Evolutionary conservation across 371 early-diverging fungal genomes (phyloP).

Genomic region (Funneliformis caledonium): DNA sequence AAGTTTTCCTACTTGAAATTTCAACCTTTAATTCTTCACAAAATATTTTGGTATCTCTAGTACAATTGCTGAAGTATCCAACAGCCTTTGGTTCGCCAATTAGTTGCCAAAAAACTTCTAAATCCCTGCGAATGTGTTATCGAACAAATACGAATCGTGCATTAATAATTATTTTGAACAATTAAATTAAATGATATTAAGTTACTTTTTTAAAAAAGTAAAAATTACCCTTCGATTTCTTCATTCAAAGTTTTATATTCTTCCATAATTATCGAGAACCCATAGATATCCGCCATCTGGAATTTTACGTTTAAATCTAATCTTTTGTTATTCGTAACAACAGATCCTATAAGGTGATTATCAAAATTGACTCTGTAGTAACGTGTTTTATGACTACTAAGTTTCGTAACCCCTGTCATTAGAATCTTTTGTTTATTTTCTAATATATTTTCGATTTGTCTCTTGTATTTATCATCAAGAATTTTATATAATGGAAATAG

Average conservation of each 20-base stretch:
- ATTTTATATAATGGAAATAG: not conserved
- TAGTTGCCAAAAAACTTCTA: not conserved
- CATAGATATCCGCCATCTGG: not conserved
- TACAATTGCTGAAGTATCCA: not conserved
- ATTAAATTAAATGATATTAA: not conserved
- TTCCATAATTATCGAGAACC: not conserved
- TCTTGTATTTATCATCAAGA: not conserved
- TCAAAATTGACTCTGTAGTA: not conserved
- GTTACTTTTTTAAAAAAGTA: not conserved
- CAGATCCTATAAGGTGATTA: not conserved
- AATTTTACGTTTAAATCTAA: not conserved
- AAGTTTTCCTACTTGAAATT: not conserved
- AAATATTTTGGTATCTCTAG: not conserved
- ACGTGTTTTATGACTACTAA: not conserved
- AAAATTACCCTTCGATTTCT: not conserved
- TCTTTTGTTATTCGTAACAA: not conserved
- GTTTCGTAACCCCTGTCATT: not conserved
- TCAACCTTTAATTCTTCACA: not conserved
- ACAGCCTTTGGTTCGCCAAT: not conserved
- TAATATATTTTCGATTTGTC: slow-evolving; percentile 5
- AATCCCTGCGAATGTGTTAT: not conserved
- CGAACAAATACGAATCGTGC: not conserved
- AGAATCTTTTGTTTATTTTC: not conserved
- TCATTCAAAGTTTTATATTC: not conserved
- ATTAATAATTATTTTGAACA: not conserved